phyloP scores from a whole-genome alignment of 1,284 basidiomycete genomes.

The Phellinidium pouzarii region DNA sequence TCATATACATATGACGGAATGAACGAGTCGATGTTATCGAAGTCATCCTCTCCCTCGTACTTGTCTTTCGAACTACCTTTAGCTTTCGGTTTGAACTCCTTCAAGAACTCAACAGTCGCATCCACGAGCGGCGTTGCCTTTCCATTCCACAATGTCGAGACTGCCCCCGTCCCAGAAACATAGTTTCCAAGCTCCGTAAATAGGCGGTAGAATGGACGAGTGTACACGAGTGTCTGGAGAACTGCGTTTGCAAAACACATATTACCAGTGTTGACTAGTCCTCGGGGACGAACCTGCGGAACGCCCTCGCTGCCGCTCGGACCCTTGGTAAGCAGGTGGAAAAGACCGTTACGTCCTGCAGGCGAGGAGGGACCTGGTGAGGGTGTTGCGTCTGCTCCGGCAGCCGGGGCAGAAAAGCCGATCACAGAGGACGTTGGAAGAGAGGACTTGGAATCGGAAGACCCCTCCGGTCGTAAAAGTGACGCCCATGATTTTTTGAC shows the following conservation, averaged over 20 bases:
- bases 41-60: slow-evolving; percentile 31
- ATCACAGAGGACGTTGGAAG: slow-evolving; percentile 61
- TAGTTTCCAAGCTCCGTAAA: slow-evolving; percentile 68
- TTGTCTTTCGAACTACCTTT: slow-evolving; percentile 34
- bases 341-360: slow-evolving; percentile 43
- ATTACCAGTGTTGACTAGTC: slow-evolving; percentile 92
- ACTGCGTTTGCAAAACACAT: slow-evolving; percentile 98
- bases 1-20: slow-evolving; percentile 89
- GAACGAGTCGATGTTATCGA: slow-evolving; percentile 60
- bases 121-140: slow-evolving; percentile 72
- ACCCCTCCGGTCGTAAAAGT: slow-evolving; percentile 44
- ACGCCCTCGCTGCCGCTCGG: slow-evolving; percentile 27
- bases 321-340: slow-evolving; percentile 50
- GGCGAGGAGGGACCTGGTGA: slow-evolving; percentile 26
- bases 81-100: slow-evolving; percentile 56
- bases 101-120: slow-evolving; percentile 77
- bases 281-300: slow-evolving; percentile 60
- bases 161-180: slow-evolving; percentile 27
- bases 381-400: slow-evolving; percentile 23
- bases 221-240: slow-evolving; percentile 87
- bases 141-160: slow-evolving; percentile 35
- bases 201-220: slow-evolving; percentile 77
- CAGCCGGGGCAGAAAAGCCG: slow-evolving; percentile 59
- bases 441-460: slow-evolving; percentile 35
- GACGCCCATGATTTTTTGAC: slow-evolving; percentile 73